These are phyloP conservation scores for Leccinum barrowsii DNA, from an alignment of 768 basidiomycete genomes.

Conservation along the genomic window DNA sequence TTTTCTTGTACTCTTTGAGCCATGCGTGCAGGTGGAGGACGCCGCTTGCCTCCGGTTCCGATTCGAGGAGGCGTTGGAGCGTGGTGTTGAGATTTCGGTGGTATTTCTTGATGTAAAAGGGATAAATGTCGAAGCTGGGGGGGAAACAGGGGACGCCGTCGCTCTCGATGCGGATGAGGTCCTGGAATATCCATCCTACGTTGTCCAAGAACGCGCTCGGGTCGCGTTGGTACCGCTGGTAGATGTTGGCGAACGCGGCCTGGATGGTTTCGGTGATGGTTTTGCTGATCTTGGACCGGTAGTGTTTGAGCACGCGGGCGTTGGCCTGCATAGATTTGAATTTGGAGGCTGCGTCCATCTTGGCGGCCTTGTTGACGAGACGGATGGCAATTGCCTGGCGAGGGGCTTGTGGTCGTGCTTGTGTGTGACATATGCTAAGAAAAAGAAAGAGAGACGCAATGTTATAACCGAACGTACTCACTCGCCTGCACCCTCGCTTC, in stretches of 20 bases:
- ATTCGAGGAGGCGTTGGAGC: constrained; percentile 63
- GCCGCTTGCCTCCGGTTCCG: constrained; percentile 83
- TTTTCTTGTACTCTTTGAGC: constrained; percentile 93
- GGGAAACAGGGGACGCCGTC: constrained; percentile 92
- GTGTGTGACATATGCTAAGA: no score
- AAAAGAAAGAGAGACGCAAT: no score
- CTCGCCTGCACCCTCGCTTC: no score
- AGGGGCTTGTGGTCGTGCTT: constrained; percentile 29
- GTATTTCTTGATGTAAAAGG: constrained; percentile 81
- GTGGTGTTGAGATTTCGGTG: constrained; percentile 80
- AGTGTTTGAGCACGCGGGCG: constrained; percentile 92
- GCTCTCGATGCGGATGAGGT: constrained; percentile 87
- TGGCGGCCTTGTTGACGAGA: constrained; percentile 83
- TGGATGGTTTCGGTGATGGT: constrained; percentile 20
- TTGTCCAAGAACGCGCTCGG: constrained; percentile 72
- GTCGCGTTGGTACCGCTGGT: constrained; percentile 56
- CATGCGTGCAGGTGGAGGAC: constrained; percentile 85
- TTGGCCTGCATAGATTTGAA: constrained; percentile 93
- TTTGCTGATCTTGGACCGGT: constrained; percentile 84
- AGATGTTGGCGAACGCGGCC: constrained; percentile 64
- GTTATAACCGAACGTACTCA: no score
- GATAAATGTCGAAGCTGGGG: constrained; percentile 84
- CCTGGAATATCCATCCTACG: constrained; percentile 90
- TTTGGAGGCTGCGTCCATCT: constrained; percentile 72
- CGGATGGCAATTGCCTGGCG: constrained; percentile 85